Conservation (phyloP, 2,329 filamentous ascomycete genomes). For the Colletotrichum chrysophilum region DNA sequence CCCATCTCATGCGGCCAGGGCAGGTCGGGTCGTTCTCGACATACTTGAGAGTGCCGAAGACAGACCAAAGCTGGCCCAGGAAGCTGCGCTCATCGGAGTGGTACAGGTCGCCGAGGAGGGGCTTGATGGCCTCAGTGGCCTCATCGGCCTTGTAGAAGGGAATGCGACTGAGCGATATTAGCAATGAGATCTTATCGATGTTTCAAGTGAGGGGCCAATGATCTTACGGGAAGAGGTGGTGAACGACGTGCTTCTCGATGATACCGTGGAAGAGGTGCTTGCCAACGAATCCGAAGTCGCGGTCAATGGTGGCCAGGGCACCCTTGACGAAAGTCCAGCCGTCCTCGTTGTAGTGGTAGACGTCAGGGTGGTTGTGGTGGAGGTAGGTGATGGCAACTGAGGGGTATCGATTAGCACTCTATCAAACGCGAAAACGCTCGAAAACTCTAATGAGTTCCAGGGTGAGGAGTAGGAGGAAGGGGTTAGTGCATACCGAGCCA, state of each 20-base stretch:
- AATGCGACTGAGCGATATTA: constrained; percentile 42
- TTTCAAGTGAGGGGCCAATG: neutral
- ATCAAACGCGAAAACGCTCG: neutral
- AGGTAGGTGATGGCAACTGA: constrained; percentile 76
- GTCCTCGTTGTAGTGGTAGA: constrained; percentile 57
- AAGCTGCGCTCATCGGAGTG: constrained; percentile 49
- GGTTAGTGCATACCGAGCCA: constrained; percentile 61
- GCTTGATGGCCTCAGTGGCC: constrained; percentile 61
- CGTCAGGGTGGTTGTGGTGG: constrained; percentile 69
- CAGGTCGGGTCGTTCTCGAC: constrained; percentile 45
- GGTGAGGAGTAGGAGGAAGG: neutral
- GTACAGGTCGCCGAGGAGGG: constrained; percentile 62
- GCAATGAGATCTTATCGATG: neutral
- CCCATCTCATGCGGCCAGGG: constrained; percentile 41
- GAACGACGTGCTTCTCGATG: constrained; percentile 63
- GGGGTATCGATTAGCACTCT: neutral
- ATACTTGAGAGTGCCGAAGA: constrained; percentile 52
- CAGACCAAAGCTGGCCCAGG: constrained; percentile 48
- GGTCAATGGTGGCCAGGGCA: constrained; percentile 65
- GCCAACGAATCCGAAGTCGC: constrained; percentile 66
- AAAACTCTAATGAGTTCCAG: neutral
- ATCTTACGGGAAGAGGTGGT: constrained; percentile 62
- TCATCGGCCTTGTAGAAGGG: constrained; percentile 66
- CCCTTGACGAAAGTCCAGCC: constrained; percentile 68
- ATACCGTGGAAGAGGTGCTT: constrained; percentile 69